Evolutionary conservation across 305 asterid genomes (phyloP).

Genomic region (Solanum hybrid): DNA sequence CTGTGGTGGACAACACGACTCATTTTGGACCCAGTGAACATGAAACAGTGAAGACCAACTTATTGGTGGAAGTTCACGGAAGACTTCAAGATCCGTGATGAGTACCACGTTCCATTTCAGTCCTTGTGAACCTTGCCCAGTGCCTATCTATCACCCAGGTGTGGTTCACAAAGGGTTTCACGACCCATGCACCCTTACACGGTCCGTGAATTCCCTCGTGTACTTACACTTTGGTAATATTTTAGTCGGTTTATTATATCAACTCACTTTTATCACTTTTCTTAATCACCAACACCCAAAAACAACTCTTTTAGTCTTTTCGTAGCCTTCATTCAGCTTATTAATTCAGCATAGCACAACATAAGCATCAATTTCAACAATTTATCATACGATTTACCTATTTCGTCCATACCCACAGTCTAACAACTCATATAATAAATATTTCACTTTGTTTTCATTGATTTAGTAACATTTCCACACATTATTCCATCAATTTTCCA

Average conservation of each 20-base stretch:
- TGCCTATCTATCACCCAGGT: neutral
- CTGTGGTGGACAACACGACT: neutral
- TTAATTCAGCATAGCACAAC: neutral
- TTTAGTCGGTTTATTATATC: neutral
- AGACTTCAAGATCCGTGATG: neutral
- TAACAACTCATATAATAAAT: neutral
- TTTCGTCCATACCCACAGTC: neutral
- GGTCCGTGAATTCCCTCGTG: neutral
- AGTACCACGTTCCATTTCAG: neutral
- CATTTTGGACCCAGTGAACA: neutral
- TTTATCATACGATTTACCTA: neutral
- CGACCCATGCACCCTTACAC: neutral
- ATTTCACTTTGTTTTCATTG: neutral
- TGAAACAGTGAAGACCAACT: neutral
- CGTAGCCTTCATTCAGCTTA: neutral
- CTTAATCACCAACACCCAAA: neutral
- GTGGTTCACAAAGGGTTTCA: neutral
- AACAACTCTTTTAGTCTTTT: neutral
- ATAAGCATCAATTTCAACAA: neutral
- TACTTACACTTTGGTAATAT: neutral
- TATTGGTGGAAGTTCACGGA: neutral
- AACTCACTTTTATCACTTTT: neutral
- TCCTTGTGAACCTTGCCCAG: neutral
- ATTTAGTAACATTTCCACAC: neutral
- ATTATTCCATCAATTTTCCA: neutral